Conservation (phyloP, 1,284 basidiomycete genomes). For the Papiliotrema fonsecae region DNA sequence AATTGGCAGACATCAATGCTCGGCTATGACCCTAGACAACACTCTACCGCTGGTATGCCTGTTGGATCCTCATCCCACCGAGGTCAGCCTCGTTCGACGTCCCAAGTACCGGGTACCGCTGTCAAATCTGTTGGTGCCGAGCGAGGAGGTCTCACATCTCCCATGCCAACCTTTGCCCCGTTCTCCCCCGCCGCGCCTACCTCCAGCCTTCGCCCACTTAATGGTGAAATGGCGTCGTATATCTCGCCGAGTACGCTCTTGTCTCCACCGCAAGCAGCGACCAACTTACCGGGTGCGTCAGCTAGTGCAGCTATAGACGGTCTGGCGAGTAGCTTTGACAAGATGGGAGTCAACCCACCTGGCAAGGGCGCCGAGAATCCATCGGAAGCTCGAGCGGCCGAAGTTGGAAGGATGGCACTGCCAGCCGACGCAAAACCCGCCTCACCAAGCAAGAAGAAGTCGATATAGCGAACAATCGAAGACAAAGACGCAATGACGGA, state of each 20-base stretch:
- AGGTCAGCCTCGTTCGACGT: conserved; percentile 6
- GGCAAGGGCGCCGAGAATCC: conserved; percentile 12
- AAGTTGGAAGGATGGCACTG: background rate
- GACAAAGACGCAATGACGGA: too few relatives aligned
- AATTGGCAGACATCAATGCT: conserved; percentile 20
- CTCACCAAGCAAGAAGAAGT: background rate
- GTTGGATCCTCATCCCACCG: conserved; percentile 7
- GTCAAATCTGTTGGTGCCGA: conserved; percentile 4
- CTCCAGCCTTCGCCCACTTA: conserved; percentile 14
- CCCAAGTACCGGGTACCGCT: background rate
- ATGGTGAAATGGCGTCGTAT: conserved; percentile 23
- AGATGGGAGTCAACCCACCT: conserved; percentile 20
- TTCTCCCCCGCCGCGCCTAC: conserved; percentile 30
- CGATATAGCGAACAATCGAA: too few relatives aligned
- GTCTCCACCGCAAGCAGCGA: conserved; percentile 23
- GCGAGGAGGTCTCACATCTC: conserved; percentile 14
- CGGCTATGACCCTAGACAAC: conserved; percentile 20
- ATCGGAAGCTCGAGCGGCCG: background rate
- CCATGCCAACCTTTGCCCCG: conserved; percentile 39
- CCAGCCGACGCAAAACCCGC: background rate
- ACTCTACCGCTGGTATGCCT: conserved; percentile 22
- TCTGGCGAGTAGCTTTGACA: conserved; percentile 23
- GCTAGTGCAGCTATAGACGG: conserved; percentile 11
- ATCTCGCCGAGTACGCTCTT: conserved; percentile 40
- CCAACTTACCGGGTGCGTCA: conserved; percentile 1